phyloP scores from a whole-genome alignment of 208 protist genomes.

The Phytomonas sp. region DNA sequence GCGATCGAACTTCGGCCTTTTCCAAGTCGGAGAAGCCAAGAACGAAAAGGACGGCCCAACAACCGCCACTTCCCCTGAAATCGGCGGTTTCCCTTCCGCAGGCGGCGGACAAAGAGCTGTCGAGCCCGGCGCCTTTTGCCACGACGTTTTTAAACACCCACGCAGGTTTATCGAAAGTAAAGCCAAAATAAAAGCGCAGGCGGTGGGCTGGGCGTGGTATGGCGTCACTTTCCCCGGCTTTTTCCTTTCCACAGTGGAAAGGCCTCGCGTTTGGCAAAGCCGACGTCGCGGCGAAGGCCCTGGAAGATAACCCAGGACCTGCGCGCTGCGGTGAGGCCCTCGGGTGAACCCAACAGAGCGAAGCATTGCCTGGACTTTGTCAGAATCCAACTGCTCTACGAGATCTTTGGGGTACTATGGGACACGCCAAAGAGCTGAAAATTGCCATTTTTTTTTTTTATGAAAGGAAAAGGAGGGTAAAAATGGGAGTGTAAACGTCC shows the following conservation, averaged over 20 bases:
- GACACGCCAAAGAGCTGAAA: background rate
- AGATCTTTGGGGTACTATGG: background rate
- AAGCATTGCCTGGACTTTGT: background rate
- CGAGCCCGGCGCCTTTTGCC: background rate
- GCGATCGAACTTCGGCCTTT: background rate
- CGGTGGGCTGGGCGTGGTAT: background rate
- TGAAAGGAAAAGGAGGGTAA: background rate
- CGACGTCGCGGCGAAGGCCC: background rate
- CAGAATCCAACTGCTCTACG: background rate
- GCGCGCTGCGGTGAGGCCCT: background rate
- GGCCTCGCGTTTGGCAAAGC: background rate
- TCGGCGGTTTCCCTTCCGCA: background rate
- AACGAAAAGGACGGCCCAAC: background rate
- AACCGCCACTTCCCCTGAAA: background rate
- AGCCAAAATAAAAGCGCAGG: background rate
- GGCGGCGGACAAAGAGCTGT: background rate
- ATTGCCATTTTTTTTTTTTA: conserved; percentile 1
- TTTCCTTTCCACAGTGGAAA: background rate
- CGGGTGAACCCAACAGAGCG: background rate
- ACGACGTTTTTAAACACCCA: background rate
- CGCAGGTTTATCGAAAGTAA: background rate
- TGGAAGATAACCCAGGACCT: background rate
- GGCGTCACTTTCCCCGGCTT: background rate
- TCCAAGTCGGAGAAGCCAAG: background rate
- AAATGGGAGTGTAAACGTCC: background rate